Base-by-base conservation (phyloP, 1,284 basidiomycete species). In the Sanghuangporus weigelae region DNA sequence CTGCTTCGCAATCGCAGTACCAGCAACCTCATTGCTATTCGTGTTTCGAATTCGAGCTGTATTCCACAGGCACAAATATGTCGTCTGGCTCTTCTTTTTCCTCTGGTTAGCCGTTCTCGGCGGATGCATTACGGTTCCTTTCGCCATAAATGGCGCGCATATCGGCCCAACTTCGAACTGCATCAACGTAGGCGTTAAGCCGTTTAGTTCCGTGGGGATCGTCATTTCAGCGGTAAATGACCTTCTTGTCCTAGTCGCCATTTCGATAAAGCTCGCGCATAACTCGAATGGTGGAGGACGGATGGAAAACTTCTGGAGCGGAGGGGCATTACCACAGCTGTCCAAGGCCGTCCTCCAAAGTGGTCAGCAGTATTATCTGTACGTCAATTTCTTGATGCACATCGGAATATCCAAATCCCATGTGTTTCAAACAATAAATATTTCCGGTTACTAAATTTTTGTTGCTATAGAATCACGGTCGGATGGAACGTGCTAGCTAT, bases 291-390 rank as follows among this genome's bases (percentile, higher is more conserved):
- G 44, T 11, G 11, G 26, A 14, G 35, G 19, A 36, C 40, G 16
- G 26, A 39, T 46, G 23, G 31, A 23, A n/a, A 35, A 23, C 14
- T 65, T 73, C n/a, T 67, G 74, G 35, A 67, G 68, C 7, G 71
- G 74, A 12, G 59, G 68, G 10, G 59, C 58, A 35, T 67, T 77
- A 0, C 72, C 73, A 2, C 53, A 63, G 2, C 67, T 75, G 46
- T 73, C 73, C 1, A 68, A 68, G 31, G 67, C 68, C 7, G 46
- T 76, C 10, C 63, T 76, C 16, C 68, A 70, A 49, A 68, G 70
- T 53, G 73, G 74, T 7, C 73, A 75, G 67, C 60, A 69, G 19
- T 76, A 74, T 59, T 75, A 74, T 58, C 50, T 74, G 75, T 75
- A 56, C 64, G 73, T 67, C n/a, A 14, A 19, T 31, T 31, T 31